Evolutionary conservation across 805 yeast genomes (phyloP).

Genomic region (Zygotorulaspora florentina): DNA sequence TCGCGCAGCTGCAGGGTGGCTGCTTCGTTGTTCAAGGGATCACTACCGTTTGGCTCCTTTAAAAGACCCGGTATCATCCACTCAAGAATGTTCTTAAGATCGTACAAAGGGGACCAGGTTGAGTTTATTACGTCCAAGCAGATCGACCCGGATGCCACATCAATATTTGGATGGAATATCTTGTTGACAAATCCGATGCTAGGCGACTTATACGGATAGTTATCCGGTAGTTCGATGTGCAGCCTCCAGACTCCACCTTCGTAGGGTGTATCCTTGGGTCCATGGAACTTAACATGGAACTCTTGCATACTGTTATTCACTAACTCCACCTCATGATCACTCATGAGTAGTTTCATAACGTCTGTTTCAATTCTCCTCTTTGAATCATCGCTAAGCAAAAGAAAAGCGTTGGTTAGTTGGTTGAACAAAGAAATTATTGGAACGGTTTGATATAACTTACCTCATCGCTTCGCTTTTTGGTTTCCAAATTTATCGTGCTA

Average conservation of each 20-base stretch:
- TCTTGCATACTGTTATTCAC: slow-evolving; percentile 83
- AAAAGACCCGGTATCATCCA: slow-evolving; percentile 88
- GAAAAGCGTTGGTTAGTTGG: not conserved
- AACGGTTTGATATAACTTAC: slow-evolving; percentile 11
- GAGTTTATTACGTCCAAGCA: slow-evolving; percentile 95
- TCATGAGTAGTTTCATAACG: slow-evolving; percentile 91
- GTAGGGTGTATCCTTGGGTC: slow-evolving; percentile 85
- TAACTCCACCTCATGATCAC: slow-evolving; percentile 82
- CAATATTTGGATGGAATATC: slow-evolving; percentile 94
- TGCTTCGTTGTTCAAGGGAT: slow-evolving; percentile 90
- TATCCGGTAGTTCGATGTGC: slow-evolving; percentile 91
- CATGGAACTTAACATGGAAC: slow-evolving; percentile 76
- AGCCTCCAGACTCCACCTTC: slow-evolving; percentile 87
- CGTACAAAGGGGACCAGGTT: slow-evolving; percentile 98
- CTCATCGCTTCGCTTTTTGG: slow-evolving; percentile 7
- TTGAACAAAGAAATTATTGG: not conserved
- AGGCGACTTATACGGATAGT: slow-evolving; percentile 93
- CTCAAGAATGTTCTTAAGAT: slow-evolving; percentile 83
- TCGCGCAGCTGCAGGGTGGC: slow-evolving; percentile 72
- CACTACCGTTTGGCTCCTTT: slow-evolving; percentile 90
- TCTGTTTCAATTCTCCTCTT: slow-evolving; percentile 75
- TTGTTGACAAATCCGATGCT: slow-evolving; percentile 90
- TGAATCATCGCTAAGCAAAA: slow-evolving; percentile 22
- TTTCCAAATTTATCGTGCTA: not conserved
- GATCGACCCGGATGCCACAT: slow-evolving; percentile 83